phyloP scores from a whole-genome alignment of 2,329 filamentous ascomycete species.

The Monosporascus sp. region DNA sequence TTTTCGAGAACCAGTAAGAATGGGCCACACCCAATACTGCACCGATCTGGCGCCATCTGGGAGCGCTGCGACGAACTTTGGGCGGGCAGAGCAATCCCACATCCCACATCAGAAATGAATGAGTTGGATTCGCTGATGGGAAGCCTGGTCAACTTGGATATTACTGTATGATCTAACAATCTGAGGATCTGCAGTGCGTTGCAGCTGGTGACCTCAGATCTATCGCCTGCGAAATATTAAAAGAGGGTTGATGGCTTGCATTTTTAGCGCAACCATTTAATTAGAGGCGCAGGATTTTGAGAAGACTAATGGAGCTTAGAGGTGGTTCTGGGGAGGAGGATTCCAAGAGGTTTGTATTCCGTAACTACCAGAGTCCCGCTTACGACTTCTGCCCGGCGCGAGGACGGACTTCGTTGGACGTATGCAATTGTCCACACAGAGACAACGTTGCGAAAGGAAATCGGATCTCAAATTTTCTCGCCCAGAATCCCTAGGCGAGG shows the following conservation, averaged over 20 bases:
- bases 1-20: constrained; percentile 6
- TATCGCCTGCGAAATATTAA: not conserved
- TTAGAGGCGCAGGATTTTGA: not conserved
- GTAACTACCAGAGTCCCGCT: too few species aligned
- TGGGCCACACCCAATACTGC: not conserved
- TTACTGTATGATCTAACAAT: not conserved
- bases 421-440: too few species aligned
- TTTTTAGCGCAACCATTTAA: not conserved
- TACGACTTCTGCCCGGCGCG: too few species aligned
- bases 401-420: too few species aligned
- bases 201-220: not conserved
- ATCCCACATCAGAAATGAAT: not conserved
- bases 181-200: not conserved
- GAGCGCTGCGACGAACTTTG: not conserved
- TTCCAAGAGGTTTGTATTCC: too few species aligned
- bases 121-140: not conserved
- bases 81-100: not conserved
- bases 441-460: too few species aligned
- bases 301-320: too few species aligned
- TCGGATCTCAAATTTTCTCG: too few species aligned
- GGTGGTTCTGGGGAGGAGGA: too few species aligned
- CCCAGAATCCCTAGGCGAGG: too few species aligned
- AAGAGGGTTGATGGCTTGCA: not conserved
- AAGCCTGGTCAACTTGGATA: not conserved
- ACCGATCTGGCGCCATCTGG: not conserved